Base-by-base conservation (phyloP, 805 yeast genomes). In the Sugiyamaella lignohabitans region DNA sequence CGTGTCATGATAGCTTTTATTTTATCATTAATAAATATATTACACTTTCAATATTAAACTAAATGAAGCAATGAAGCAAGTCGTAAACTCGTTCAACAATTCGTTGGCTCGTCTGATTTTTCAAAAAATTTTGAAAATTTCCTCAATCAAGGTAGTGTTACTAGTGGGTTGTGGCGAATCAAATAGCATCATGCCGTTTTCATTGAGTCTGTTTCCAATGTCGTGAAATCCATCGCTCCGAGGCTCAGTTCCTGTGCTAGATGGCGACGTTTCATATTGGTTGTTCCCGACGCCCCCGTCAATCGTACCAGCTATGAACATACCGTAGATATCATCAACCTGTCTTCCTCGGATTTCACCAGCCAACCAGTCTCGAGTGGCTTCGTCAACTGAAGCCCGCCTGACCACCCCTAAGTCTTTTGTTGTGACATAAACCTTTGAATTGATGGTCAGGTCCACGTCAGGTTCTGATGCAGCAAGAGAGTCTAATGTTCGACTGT, bases 391-490 rank as follows among this genome's bases (percentile, higher is more conserved):
- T n/a, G 56, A 50, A 6, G 57, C 59, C n/a, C 52, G 48, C 20
- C 52, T 43, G 18, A 54, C 48, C 3, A 55, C 50, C 5, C 59
- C 60, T 22, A 47, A 45, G 34, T 57, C 60, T 18, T 45, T 27
- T 5, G 58, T 55, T 41, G 35, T 47, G 20, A 55, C 49, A 41
- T 45, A 38, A 11, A 53, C 51, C 20, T 49, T 53, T 27, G 55
- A 40, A 21, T 36, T 43, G 3, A 48, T 46, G 17, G 50, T 43
- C 21, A 59, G 50, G 39, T 59, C 62, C 17, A 59, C 62, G 30
- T 59, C 62, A 10, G 56, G 56, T 41, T 59, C 61, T 2, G 53
- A 48, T 2, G 58, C 56, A 14, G 55, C 61, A 23, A 59, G 40
- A 10, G 62, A 59, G 36, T 59, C 61, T 16, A 59, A 50, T 20